Evolutionary conservation across 768 basidiomycete species (phyloP).

Genomic region (Solioccasus polychromus): DNA sequence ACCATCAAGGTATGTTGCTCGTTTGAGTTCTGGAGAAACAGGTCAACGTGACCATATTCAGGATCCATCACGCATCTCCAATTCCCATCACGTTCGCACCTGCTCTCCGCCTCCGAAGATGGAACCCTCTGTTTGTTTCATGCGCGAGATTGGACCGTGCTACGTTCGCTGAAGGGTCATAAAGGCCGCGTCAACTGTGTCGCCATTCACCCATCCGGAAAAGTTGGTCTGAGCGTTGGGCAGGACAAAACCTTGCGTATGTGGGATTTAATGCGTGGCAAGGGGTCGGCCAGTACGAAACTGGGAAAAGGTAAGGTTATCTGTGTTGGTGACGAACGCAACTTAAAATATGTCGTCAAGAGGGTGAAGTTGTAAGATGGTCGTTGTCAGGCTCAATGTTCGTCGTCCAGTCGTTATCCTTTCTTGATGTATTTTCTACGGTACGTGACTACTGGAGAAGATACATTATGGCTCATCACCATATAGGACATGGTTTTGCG

Average conservation of each 20-base stretch:
- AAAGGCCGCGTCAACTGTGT: slow-evolving; percentile 89
- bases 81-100: slow-evolving; percentile 86
- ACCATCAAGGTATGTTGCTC: slow-evolving; percentile 74
- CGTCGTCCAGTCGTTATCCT: slow-evolving; percentile 71
- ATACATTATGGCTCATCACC: background rate
- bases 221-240: slow-evolving; percentile 88
- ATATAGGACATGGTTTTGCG: slow-evolving; percentile 74
- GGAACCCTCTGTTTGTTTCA: slow-evolving; percentile 88
- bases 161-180: slow-evolving; percentile 88
- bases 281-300: slow-evolving; percentile 84
- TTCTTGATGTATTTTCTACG: slow-evolving; percentile 80
- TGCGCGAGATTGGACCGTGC: slow-evolving; percentile 90
- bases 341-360: slow-evolving; percentile 36
- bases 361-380: slow-evolving; percentile 93
- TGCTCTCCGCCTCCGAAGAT: slow-evolving; percentile 91
- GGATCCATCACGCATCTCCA: slow-evolving; percentile 88
- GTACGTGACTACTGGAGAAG: slow-evolving; percentile 35
- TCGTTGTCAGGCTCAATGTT: slow-evolving; percentile 75
- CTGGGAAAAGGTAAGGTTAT: slow-evolving; percentile 70
- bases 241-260: slow-evolving; percentile 86
- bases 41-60: slow-evolving; percentile 28
- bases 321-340: background rate
- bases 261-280: slow-evolving; percentile 99
- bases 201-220: slow-evolving; percentile 90
- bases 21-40: background rate